Evolutionary conservation across 2,329 filamentous ascomycete species (phyloP), one percentile per base, ranked within the genome.

Genomic region (Epicoccum sorghinum): DNA sequence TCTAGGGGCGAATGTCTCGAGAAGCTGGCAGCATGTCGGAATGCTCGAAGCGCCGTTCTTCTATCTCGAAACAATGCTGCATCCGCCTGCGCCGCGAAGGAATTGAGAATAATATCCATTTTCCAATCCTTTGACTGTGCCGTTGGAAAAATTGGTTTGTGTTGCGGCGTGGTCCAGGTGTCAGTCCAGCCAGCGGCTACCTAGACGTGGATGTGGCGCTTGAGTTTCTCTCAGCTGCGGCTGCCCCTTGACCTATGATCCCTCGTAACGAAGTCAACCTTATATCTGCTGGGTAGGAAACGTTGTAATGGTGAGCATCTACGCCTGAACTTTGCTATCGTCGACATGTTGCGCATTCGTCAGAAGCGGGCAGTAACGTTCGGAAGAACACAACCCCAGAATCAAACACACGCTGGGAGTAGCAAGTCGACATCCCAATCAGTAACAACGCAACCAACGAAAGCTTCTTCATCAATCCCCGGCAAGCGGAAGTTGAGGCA

Each of bases 221-320:
- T 55, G 50, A 44, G 55, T 41, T 33, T 46, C 49, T 27, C 46
- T 61, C 58, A 57, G 58, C 58, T 58, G 50, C 47, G 50, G 44
- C 32, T 43, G 44, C 47, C 27, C 55, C 55, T 55, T 44, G 33
- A 30, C 33, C 38, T n/a, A 46, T 30, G 22, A 8, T 13, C 25
- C 18, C 13, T 13, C 25, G 29, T 55, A 38, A 37, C 42, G 22
- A 47, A 32, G 13, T 14, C 27, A 32, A 12, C 23, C 36, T n/a
- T 55, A 59, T 61, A 59, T 55, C 35, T 52, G 25, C 30, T 42
- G 38, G 32, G 10, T 35, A 6, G 13, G 2, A 30, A 37, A n/a
- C 9, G 12, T 6, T 29, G 12, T 8, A 45, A 4, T 35, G 6
- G 12, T 35, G 7, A 40, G 10, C 29, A 33, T n/a, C 22, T 23